Conservation (phyloP, 495 filamentous ascomycete species). For the Podospora pseudopauciseta region DNA sequence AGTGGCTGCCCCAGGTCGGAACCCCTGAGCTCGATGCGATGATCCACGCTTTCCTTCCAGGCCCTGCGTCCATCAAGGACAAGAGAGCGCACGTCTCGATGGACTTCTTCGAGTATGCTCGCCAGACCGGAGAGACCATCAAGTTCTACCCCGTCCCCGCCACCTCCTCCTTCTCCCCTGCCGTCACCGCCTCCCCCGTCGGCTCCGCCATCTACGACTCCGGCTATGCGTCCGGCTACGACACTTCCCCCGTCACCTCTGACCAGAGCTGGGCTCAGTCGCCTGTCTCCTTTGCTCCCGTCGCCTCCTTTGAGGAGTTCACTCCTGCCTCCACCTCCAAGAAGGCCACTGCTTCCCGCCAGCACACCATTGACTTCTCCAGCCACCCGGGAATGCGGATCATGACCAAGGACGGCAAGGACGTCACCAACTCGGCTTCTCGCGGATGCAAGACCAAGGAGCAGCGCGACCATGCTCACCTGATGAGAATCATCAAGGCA, state of each 20-base stretch:
- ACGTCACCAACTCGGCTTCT: conserved; percentile 54
- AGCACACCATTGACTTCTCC: conserved; percentile 39
- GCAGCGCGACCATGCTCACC: conserved; percentile 55
- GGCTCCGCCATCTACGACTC: conserved; percentile 40
- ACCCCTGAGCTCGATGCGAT: conserved; percentile 51
- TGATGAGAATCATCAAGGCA: conserved; percentile 58
- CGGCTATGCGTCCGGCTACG: conserved; percentile 43
- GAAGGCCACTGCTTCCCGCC: conserved; percentile 28
- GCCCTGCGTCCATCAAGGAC: conserved; percentile 46
- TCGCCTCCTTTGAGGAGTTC: conserved; percentile 21
- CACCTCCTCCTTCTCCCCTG: conserved; percentile 32
- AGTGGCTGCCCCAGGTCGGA: conserved; percentile 53
- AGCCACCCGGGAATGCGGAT: conserved; percentile 56
- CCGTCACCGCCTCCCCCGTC: conserved; percentile 37
- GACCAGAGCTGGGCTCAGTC: conserved; percentile 39
- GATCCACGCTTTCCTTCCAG: conserved; percentile 50
- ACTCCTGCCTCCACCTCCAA: conserved; percentile 23
- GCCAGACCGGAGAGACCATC: conserved; percentile 44
- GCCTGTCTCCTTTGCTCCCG: conserved; percentile 24
- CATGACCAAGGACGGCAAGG: conserved; percentile 53
- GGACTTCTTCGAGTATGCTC: conserved; percentile 50
- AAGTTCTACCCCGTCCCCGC: conserved; percentile 50
- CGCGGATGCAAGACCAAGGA: conserved; percentile 59
- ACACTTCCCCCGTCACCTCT: conserved; percentile 41
- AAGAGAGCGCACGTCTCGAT: conserved; percentile 52